Evolutionary conservation across 208 protist species (phyloP).

Genomic region (Wallacemonas rigidus): DNA sequence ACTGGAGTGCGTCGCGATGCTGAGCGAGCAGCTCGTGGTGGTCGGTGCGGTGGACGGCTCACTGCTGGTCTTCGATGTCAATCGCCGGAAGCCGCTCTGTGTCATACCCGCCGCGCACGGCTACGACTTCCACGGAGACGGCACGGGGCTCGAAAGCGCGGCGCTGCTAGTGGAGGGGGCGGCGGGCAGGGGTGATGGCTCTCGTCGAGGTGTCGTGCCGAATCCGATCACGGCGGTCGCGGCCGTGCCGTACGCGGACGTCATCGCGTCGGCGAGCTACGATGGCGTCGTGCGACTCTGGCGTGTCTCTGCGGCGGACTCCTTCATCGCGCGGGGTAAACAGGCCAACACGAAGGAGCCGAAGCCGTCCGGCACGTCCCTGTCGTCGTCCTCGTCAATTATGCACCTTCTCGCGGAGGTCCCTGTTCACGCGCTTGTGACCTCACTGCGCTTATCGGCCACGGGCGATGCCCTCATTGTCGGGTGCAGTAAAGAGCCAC

Average conservation of each 20-base stretch:
- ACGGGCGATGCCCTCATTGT: slow-evolving; percentile 56
- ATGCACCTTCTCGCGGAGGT: slow-evolving; percentile 62
- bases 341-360: neutral
- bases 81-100: slow-evolving; percentile 67
- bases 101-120: slow-evolving; percentile 76
- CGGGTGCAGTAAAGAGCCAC: slow-evolving; percentile 77
- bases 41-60: slow-evolving; percentile 70
- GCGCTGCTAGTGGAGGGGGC: slow-evolving; percentile 23
- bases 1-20: slow-evolving; percentile 80
- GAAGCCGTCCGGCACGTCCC: neutral
- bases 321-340: slow-evolving; percentile 21
- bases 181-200: neutral
- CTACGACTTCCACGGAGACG: slow-evolving; percentile 77
- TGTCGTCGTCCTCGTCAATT: slow-evolving; percentile 22
- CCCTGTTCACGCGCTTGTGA: slow-evolving; percentile 77
- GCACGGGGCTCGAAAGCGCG: slow-evolving; percentile 84
- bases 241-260: slow-evolving; percentile 78
- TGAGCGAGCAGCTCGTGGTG: slow-evolving; percentile 77
- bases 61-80: slow-evolving; percentile 87
- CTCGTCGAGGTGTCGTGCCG: slow-evolving; percentile 24
- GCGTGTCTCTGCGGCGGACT: slow-evolving; percentile 39
- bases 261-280: slow-evolving; percentile 85
- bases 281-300: slow-evolving; percentile 88
- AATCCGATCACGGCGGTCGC: slow-evolving; percentile 90
- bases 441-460: slow-evolving; percentile 62